Evolutionary conservation across 352 stramenopile species (phyloP).

Genomic region (Globisporangium megalacanthum): DNA sequence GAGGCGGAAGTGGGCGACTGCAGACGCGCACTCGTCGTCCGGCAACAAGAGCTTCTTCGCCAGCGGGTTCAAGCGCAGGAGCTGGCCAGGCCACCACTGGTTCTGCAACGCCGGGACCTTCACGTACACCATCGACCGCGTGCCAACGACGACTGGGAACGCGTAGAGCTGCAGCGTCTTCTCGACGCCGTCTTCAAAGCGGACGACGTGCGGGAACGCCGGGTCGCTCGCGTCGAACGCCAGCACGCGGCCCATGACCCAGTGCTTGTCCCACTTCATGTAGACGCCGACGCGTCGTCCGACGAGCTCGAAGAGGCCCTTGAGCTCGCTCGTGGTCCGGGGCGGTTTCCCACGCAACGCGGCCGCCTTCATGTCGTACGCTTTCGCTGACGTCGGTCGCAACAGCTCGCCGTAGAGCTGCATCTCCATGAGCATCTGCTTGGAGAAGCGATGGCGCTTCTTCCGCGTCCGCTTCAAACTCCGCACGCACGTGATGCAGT

Average conservation of each 20-base stretch:
- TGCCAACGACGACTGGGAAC: constrained; percentile 66
- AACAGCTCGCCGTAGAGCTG: constrained; percentile 68
- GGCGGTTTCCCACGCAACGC: constrained; percentile 45
- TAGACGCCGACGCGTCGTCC: constrained; percentile 64
- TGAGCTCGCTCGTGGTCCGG: constrained; percentile 35
- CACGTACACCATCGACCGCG: constrained; percentile 58
- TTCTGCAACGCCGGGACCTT: constrained; percentile 56
- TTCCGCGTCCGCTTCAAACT: constrained; percentile 74
- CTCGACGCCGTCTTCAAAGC: constrained; percentile 66
- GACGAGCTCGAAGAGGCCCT: constrained; percentile 53
- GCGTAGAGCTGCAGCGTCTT: constrained; percentile 58
- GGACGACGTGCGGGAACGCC: constrained; percentile 51
- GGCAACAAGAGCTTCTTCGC: constrained; percentile 40
- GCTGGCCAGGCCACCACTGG: constrained; percentile 69
- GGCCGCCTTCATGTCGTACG: constrained; percentile 36
- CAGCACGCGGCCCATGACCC: constrained; percentile 63
- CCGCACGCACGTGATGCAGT: constrained; percentile 56
- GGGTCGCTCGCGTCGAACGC: constrained; percentile 49
- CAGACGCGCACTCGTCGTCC: constrained; percentile 27
- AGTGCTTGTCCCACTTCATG: constrained; percentile 74
- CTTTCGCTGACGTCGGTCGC: constrained; percentile 57
- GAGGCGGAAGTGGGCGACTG: constrained; percentile 39
- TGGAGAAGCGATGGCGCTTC: constrained; percentile 73
- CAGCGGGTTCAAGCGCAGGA: constrained; percentile 60
- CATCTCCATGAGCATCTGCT: constrained; percentile 84